Evolutionary conservation across 192 early-diverging fungal genomes (phyloP).

Genomic region (Backusella tarrabulga): DNA sequence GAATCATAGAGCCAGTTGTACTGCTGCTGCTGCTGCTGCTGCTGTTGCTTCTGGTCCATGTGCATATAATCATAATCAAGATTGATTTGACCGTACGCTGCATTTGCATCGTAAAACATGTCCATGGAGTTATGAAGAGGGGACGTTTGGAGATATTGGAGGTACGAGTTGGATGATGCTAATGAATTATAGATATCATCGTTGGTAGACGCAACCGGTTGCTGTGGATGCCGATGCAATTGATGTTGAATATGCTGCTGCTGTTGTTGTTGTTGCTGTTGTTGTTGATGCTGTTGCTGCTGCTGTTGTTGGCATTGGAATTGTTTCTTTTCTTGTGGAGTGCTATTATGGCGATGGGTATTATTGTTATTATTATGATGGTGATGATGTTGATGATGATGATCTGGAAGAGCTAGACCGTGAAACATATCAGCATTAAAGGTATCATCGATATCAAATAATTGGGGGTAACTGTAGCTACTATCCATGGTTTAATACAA

Average conservation of each 20-base stretch:
- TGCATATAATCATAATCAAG: conserved; percentile 9
- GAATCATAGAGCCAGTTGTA: conserved; percentile 27
- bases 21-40: not conserved
- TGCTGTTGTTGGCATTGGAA: not conserved
- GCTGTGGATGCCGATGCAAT: not conserved
- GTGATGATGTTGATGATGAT: not conserved
- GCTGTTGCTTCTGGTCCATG: not conserved
- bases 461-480: conserved; percentile 6
- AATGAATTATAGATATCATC: conserved; percentile 12
- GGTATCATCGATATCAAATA: conserved; percentile 18
- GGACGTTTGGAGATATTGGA: not conserved
- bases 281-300: not conserved
- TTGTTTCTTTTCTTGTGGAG: not conserved
- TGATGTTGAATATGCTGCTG: not conserved
- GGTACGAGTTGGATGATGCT: conserved; percentile 2
- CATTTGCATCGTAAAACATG: not conserved
- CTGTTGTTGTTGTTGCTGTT: not conserved
- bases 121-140: not conserved
- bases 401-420: not conserved
- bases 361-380: not conserved
- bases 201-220: not conserved
- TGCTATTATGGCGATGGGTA: not conserved
- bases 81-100: not conserved
- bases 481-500: conserved; percentile 9
- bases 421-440: conserved; percentile 11